Evolutionary conservation across 2,329 filamentous ascomycete species (phyloP).

Genomic region (Fusarium pseudocircinatum): DNA sequence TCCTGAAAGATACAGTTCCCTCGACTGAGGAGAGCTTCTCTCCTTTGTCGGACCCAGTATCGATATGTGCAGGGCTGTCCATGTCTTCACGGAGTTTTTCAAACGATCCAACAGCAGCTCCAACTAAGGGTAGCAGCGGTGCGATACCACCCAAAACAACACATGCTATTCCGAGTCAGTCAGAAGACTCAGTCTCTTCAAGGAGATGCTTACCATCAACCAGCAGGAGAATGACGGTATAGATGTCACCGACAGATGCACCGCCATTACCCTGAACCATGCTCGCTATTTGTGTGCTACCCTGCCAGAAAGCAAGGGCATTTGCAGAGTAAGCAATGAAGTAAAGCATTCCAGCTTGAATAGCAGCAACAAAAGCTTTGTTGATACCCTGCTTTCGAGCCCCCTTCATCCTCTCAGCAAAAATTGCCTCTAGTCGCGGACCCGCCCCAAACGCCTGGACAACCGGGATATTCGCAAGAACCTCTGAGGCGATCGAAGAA

Average conservation of each 20-base stretch:
- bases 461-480: slow-evolving; percentile 67
- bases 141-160: slow-evolving; percentile 71
- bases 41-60: slow-evolving; percentile 50
- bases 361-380: slow-evolving; percentile 65
- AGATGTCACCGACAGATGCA: slow-evolving; percentile 59
- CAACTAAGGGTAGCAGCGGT: slow-evolving; percentile 70
- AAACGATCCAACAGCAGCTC: slow-evolving; percentile 66
- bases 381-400: slow-evolving; percentile 64
- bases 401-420: slow-evolving; percentile 60
- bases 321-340: slow-evolving; percentile 76
- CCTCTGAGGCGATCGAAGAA: slow-evolving; percentile 70
- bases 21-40: slow-evolving; percentile 57
- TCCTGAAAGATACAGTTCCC: slow-evolving; percentile 47
- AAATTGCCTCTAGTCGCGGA: slow-evolving; percentile 66
- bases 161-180: slow-evolving; percentile 54
- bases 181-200: too few species aligned
- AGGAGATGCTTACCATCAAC: slow-evolving; percentile 59
- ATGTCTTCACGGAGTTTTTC: slow-evolving; percentile 68
- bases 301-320: slow-evolving; percentile 74
- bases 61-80: slow-evolving; percentile 58
- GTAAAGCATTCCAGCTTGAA: slow-evolving; percentile 70
- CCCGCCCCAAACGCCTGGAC: slow-evolving; percentile 72
- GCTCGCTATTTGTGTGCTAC: slow-evolving; percentile 61
- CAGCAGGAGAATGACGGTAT: slow-evolving; percentile 72
- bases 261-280: slow-evolving; percentile 48